Base-by-base conservation (phyloP, 139 green algal genomes). In the Tetratostichococcus sp. region DNA sequence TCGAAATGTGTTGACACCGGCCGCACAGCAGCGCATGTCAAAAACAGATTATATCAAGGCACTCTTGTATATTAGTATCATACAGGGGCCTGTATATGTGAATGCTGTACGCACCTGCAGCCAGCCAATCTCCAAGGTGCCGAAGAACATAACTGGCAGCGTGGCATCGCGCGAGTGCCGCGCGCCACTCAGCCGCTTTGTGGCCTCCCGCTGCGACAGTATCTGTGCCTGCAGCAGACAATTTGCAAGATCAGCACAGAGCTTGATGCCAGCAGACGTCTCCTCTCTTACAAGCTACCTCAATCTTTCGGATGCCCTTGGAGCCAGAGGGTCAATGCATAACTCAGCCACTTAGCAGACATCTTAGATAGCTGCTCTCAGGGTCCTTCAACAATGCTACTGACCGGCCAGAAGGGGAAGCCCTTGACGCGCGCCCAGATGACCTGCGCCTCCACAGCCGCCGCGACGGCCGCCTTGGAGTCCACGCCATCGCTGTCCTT, bases 361-460 rank as follows among this genome's bases (percentile, higher is more conserved):
- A n/a, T n/a, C n/a, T n/a, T 43, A 65, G 31, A n/a, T 23, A 33
- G 62, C 23, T 69, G 21, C 42, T 30, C 25, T 30, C 28, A 39
- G 30, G 58, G 43, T 32, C n/a, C 11, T 22, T 26, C 1, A 42
- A 28, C 23, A 25, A 66, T 22, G 22, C 35, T 17, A 57, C 25
- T 80, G 66, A 95, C 90, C 79, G 91, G 90, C 91, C 91, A 96
- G 34, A 68, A 81, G 0, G 91, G 90, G 73, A 87, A 94, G 57
- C 90, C 87, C 70, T 89, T 91, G 16, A 96, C 81, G 4, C 84
- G 75, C 25, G 79, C 89, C 88, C 88, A 96, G 5, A 84, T 33
- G 22, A 75, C 43, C 19, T 35, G 23, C 1, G 58, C 32, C 32
- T 75, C 70, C 33, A 84, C 75, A 50, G 77, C 70, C 19, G 59